Evolutionary conservation across 1,284 basidiomycete species (phyloP), one percentile per base, ranked within the genome.

Genomic region (Wolfiporia cocos): DNA sequence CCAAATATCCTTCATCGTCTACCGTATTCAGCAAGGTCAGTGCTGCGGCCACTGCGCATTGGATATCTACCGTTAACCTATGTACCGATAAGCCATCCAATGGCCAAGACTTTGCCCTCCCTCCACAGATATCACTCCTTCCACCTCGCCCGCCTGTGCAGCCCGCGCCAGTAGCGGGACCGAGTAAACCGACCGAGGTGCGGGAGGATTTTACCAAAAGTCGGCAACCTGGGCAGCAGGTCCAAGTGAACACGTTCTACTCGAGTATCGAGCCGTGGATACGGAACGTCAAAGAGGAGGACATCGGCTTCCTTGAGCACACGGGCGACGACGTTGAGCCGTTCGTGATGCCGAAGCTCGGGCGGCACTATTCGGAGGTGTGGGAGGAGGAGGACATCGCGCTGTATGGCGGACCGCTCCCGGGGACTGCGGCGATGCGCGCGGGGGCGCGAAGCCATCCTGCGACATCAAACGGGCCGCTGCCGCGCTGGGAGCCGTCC

Each of bases 361-460:
- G 94, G 5, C 72, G 82, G 49, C 92, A 94, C 65, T 98, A 96
- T 58, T 71, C 79, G 20, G 86, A 94, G 41, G 70, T 85, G 2
- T 97, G 94, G 93, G 91, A 92, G 49, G 91, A 95, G 50, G 85
- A 92, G 58, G 94, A 97, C 60, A 71, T 71, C 5, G 71, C 73
- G 5, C 48, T 69, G n/a, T 71, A 71, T 44, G 68, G 70, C 26
- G 59, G 56, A 2, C 65, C 71, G 19, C 54, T 73, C 6, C 66
- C 70, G 6, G 63, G 65, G 3, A 68, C 71, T 17, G 57, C 61
- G 26, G 57, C 62, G 21, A 40, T 59, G 48, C 50, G 64, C 49
- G 54, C 57, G 61, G 55, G 49, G 50, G 42, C 52, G 46, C 46
- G 54, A 40, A 48, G 54, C 33, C 62, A 57, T 30, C 50, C 59